phyloP scores from a whole-genome alignment of 139 green algal species.

The Closterium sp. region DNA sequence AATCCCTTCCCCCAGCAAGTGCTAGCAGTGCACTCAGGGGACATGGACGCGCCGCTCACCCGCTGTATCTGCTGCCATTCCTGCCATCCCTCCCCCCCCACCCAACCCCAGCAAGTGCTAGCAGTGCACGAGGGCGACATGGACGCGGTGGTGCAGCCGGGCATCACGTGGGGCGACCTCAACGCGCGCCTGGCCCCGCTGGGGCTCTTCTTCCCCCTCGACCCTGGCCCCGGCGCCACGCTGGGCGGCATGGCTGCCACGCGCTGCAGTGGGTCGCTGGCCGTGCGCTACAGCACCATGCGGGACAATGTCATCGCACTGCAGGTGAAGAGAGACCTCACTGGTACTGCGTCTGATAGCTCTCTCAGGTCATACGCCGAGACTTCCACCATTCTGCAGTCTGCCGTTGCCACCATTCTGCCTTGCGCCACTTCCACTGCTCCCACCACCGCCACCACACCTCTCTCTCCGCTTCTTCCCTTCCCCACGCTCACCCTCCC shows the following conservation, averaged over 20 bases:
- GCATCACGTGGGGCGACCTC: constrained; percentile 53
- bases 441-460: not conserved
- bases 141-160: constrained; percentile 44
- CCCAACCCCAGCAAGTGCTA: constrained; percentile 28
- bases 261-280: constrained; percentile 46
- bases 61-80: not conserved
- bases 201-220: constrained; percentile 54
- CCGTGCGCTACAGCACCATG: constrained; percentile 55
- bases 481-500: not conserved
- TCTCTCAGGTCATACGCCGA: too few species aligned
- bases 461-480: not conserved
- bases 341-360: too few species aligned
- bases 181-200: constrained; percentile 37
- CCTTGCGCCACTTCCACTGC: not conserved
- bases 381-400: too few species aligned
- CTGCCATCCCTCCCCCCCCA: not conserved
- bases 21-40: too few species aligned
- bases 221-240: constrained; percentile 51
- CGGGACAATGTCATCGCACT: constrained; percentile 52
- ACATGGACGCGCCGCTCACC: too few species aligned
- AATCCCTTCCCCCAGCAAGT: too few species aligned
- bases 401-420: not conserved
- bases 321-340: too few species aligned
- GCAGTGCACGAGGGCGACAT: constrained; percentile 44
- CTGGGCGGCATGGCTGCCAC: constrained; percentile 50